Conservation (phyloP, 441 rosid genomes). For the Erodium texanum region DNA sequence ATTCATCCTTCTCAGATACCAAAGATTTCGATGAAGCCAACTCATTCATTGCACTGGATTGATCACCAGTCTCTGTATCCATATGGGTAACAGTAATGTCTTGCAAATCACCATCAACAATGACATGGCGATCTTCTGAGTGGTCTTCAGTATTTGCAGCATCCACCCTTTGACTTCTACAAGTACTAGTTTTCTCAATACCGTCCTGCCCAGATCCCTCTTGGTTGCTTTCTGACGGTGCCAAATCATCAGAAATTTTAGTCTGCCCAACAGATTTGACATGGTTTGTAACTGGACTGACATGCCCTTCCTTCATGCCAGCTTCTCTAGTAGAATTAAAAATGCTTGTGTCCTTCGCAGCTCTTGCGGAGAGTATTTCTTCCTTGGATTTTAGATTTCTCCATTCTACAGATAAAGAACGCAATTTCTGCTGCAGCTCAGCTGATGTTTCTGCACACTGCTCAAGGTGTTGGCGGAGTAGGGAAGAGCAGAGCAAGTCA, state of each 20-base stretch:
- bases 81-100: constrained; percentile 1
- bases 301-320: constrained; percentile 26
- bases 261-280: constrained; percentile 18
- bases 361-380: constrained; percentile 55
- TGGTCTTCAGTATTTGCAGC: constrained; percentile 16
- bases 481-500: constrained; percentile 76
- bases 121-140: constrained; percentile 25
- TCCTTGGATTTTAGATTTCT: constrained; percentile 64
- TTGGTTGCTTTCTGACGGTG: constrained; percentile 25
- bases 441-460: constrained; percentile 63
- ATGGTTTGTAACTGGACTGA: constrained; percentile 19
- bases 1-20: background rate
- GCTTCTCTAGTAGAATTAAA: constrained; percentile 25
- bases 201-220: constrained; percentile 32
- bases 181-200: constrained; percentile 22
- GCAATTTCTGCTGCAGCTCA: constrained; percentile 86
- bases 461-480: constrained; percentile 89
- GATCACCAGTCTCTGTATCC: constrained; percentile 26
- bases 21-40: constrained; percentile 31
- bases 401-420: constrained; percentile 54
- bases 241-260: constrained; percentile 28
- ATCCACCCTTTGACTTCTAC: constrained; percentile 16
- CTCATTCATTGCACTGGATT: constrained; percentile 29
- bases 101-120: constrained; percentile 24
- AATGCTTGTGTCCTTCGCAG: constrained; percentile 39